These are phyloP conservation scores for Boletus holoroseus DNA, from an alignment of 1,284 basidiomycete species.

Conservation along the genomic window DNA sequence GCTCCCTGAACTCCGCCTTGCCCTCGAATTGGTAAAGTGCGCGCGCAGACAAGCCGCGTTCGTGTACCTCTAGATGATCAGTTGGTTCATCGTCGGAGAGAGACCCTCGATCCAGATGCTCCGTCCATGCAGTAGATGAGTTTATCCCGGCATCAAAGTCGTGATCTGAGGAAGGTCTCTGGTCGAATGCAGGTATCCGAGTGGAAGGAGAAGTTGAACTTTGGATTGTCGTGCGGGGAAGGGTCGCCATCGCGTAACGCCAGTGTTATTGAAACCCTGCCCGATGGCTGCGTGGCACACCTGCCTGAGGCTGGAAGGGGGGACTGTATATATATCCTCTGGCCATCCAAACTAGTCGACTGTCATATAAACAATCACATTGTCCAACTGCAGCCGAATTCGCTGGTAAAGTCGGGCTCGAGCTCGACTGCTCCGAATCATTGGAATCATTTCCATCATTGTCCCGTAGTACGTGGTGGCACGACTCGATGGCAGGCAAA, in stretches of 20 bases:
- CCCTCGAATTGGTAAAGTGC: conserved; percentile 71
- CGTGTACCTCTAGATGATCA: conserved; percentile 35
- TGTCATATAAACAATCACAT: not conserved
- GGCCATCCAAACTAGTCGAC: conserved; percentile 7
- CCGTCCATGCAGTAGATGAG: conserved; percentile 69
- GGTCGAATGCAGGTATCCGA: conserved; percentile 6
- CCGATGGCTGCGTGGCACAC: not conserved
- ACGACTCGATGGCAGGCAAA: conserved; percentile 1
- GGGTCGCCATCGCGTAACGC: conserved; percentile 28
- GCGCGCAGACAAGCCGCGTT: conserved; percentile 47
- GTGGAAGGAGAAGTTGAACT: conserved; percentile 6
- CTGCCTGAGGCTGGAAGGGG: not conserved
- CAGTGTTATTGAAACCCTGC: not conserved
- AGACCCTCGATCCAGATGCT: conserved; percentile 44
- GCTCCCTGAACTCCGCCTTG: conserved; percentile 65
- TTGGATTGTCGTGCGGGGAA: conserved; percentile 27
- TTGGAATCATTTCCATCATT: not conserved
- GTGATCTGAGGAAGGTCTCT: conserved; percentile 29
- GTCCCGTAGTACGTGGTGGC: not conserved
- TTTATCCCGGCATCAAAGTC: conserved; percentile 74
- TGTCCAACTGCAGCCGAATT: not conserved
- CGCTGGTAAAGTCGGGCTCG: not conserved
- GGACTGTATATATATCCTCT: conserved; percentile 3
- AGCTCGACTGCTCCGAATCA: not conserved
- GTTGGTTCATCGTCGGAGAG: conserved; percentile 40